Percentiles rank a stretch among this genome's conserved stretches.
phyloP scores from a whole-genome alignment of 2,329 filamentous ascomycete species.

The Trichoderma sp. region DNA sequence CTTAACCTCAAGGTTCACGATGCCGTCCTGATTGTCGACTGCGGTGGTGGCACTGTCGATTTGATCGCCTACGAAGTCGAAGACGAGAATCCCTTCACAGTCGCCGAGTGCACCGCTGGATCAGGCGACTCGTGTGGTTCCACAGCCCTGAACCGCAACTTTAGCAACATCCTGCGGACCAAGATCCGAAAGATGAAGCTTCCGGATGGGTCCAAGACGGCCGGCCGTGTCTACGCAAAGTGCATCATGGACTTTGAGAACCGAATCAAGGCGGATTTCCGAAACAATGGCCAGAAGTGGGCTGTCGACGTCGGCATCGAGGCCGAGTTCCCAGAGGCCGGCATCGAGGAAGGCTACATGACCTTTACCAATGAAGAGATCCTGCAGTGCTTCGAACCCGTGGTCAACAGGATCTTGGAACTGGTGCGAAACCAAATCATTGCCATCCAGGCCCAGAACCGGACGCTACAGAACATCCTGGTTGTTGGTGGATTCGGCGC shows the following conservation, averaged over 20 bases:
- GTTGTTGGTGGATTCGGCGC: constrained; percentile 98
- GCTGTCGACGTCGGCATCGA: constrained; percentile 98
- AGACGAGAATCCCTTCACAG: constrained; percentile 94
- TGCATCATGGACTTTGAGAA: constrained; percentile 99
- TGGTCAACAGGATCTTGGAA: constrained; percentile 95
- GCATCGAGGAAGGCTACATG: constrained; percentile 99
- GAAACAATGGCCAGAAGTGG: constrained; percentile 99
- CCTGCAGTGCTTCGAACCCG: constrained; percentile 96
- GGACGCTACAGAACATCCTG: constrained; percentile 89
- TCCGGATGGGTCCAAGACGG: constrained; percentile 92
- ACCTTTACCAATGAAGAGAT: constrained; percentile 99
- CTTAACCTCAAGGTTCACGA: constrained; percentile 98
- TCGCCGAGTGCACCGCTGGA: constrained; percentile 94
- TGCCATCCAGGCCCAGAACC: constrained; percentile 96
- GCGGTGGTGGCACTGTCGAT: constrained; percentile 97
- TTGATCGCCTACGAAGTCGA: constrained; percentile 98
- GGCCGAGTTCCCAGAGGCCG: constrained; percentile 94
- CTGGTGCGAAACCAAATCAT: constrained; percentile 98
- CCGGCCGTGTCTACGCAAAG: constrained; percentile 97
- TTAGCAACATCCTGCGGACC: constrained; percentile 94
- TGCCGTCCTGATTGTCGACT: constrained; percentile 97
- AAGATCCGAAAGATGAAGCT: constrained; percentile 99
- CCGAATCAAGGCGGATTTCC: constrained; percentile 98
- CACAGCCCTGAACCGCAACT: constrained; percentile 97
- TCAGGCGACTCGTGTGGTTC: constrained; percentile 98